Conservation (phyloP, 2,329 filamentous ascomycete species). For the Penicillium crustosum region DNA sequence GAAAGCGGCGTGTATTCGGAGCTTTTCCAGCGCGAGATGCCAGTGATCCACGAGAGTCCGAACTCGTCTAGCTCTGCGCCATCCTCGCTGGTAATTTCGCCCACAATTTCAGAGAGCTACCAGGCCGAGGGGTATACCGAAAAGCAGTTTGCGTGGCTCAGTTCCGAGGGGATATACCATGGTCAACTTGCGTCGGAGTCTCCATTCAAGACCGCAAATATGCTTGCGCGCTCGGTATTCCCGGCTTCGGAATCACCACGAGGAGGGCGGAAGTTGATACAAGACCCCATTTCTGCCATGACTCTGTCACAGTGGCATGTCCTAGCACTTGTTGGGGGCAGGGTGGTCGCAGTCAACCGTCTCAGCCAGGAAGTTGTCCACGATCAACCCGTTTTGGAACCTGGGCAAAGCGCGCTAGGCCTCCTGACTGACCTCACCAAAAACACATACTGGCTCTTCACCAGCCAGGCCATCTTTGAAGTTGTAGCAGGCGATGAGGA, state of each 20-base stretch:
- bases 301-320: constrained; percentile 93
- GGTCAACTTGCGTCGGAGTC: constrained; percentile 70
- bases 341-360: constrained; percentile 81
- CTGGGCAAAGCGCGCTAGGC: constrained; percentile 75
- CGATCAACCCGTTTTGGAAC: constrained; percentile 80
- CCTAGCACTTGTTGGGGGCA: constrained; percentile 75
- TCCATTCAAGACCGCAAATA: constrained; percentile 75
- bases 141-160: constrained; percentile 78
- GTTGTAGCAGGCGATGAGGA: constrained; percentile 88
- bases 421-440: constrained; percentile 88
- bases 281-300: constrained; percentile 75
- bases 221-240: constrained; percentile 73
- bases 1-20: constrained; percentile 85
- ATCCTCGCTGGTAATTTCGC: constrained; percentile 72
- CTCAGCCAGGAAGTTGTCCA: constrained; percentile 83
- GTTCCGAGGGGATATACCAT: constrained; percentile 80
- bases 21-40: constrained; percentile 84
- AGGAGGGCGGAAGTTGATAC: constrained; percentile 63
- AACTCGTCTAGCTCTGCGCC: constrained; percentile 59
- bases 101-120: constrained; percentile 65
- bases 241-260: constrained; percentile 65
- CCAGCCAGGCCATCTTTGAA: constrained; percentile 86
- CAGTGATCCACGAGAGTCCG: constrained; percentile 70
- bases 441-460: constrained; percentile 97
- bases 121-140: constrained; percentile 57